Evolutionary conservation across 306 rosid species (phyloP).

Genomic region (Nissolia schottii): DNA sequence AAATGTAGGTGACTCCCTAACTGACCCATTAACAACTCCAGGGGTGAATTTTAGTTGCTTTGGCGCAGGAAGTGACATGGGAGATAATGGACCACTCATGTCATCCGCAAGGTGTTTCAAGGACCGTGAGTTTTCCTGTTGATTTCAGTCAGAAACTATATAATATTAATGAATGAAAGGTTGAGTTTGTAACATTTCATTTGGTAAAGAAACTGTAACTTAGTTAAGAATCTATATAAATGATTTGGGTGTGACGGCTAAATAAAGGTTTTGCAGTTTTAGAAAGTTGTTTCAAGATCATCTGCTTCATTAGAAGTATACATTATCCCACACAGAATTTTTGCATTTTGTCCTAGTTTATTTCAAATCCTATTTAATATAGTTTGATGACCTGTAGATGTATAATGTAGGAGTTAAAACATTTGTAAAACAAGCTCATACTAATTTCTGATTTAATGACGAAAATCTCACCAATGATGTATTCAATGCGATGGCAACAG

Average conservation of each 20-base stretch:
- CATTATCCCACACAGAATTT: background rate
- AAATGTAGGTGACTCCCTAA: conserved; percentile 45
- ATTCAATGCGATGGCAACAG: conserved; percentile 36
- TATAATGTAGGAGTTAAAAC: conserved; percentile 7
- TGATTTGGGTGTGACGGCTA: conserved; percentile 3
- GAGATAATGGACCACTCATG: conserved; percentile 60
- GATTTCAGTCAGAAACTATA: conserved; percentile 19
- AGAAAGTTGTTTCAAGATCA: conserved; percentile 1
- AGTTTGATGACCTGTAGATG: background rate
- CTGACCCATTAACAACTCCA: conserved; percentile 64
- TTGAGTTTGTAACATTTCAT: background rate
- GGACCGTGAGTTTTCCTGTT: conserved; percentile 54
- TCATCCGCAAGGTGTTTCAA: conserved; percentile 70
- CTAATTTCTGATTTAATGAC: conserved; percentile 12
- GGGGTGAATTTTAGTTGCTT: conserved; percentile 85
- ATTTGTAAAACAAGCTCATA: conserved; percentile 15
- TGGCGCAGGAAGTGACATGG: conserved; percentile 69
- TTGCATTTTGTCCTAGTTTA: background rate
- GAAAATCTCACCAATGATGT: conserved; percentile 54
- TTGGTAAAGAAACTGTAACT: conserved; percentile 8
- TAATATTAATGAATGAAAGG: background rate
- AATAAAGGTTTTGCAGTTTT: conserved; percentile 5
- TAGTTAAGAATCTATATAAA: conserved; percentile 4
- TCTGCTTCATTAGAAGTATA: background rate
- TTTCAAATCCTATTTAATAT: background rate